Conservation (phyloP, 441 rosid species). For the Gossypium gossypioides region DNA sequence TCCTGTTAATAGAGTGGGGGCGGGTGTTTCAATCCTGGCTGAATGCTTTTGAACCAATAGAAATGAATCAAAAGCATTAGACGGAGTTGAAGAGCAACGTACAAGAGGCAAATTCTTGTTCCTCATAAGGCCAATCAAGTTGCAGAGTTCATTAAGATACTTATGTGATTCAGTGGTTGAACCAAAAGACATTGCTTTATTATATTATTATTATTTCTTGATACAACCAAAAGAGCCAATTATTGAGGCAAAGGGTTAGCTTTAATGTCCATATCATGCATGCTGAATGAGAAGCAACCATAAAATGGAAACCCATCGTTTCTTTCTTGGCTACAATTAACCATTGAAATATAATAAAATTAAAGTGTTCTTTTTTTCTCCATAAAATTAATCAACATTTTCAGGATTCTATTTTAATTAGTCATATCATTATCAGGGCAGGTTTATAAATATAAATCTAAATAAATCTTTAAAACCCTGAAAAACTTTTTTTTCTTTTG, state of each 20-base stretch:
- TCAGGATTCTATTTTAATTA: neutral
- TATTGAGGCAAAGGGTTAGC: slow-evolving; percentile 2
- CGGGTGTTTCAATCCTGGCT: neutral
- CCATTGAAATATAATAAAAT: neutral
- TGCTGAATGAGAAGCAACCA: slow-evolving; percentile 34
- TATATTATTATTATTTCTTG: neutral
- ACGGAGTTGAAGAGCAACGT: neutral
- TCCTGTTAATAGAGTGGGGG: too few relatives aligned
- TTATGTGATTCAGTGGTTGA: slow-evolving; percentile 4
- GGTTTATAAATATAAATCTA: neutral
- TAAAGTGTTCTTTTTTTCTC: too few relatives aligned
- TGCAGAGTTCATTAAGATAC: neutral
- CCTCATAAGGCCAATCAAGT: neutral
- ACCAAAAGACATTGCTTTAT: neutral
- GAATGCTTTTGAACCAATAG: neutral
- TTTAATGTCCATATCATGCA: slow-evolving; percentile 23
- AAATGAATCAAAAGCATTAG: neutral
- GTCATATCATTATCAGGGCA: neutral
- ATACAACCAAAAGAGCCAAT: neutral
- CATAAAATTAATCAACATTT: neutral
- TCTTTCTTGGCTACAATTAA: neutral
- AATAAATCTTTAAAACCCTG: too few relatives aligned
- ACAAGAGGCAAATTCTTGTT: neutral
- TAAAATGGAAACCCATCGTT: neutral
- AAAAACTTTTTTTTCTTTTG: neutral